Evolutionary conservation across 164 flowering plant species (phyloP), one percentile per base, ranked within the genome.

Genomic region (Malania oleifera): DNA sequence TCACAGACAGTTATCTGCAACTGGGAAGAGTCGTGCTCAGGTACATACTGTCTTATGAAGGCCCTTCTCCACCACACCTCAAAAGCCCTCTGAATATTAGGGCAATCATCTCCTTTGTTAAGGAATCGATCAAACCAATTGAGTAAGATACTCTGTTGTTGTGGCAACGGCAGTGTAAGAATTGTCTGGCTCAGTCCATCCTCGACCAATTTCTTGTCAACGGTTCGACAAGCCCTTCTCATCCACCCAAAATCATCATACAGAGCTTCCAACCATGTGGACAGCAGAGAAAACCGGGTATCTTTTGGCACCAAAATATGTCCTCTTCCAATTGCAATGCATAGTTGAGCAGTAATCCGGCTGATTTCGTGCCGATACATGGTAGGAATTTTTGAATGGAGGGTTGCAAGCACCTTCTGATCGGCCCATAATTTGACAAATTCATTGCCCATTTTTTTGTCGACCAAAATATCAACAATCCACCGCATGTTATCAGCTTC

Each of bases 31-130:
- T 67, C 82, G 15, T 56, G 69, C 39, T 76, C 85, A 0, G 74
- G 41, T 17, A 38, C 68, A 57, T 71, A 68, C 28, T 79, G 84
- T 54, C 71, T 81, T 46, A 85, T 65, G 29, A 89, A 92, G 67
- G 95, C 73, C 74, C 98, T 75, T 75, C 93, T 84, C 96, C 98
- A 92, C 98, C 98, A 92, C 23, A 87, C 72, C 69, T 87, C 95
- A 63, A 92, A 89, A 26, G 98, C 98, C 58, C 76, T 79, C 68
- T 80, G 87, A 34, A 92, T 75, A 55, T 92, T 87, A 19, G 98
- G 98, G 48, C 87, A 89, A 59, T 92, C 97, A 65, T 85, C 88
- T 23, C 97, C 97, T 64, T 80, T 84, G 44, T 64, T 80, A 29
- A 92, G 80, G 66, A 79, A 92, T 10, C 84, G 76, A 63, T 82